Percentiles rank a stretch among this genome's conserved stretches.
phyloP scores from a whole-genome alignment of 2,329 filamentous ascomycete species.

The Trichoderma sp. region DNA sequence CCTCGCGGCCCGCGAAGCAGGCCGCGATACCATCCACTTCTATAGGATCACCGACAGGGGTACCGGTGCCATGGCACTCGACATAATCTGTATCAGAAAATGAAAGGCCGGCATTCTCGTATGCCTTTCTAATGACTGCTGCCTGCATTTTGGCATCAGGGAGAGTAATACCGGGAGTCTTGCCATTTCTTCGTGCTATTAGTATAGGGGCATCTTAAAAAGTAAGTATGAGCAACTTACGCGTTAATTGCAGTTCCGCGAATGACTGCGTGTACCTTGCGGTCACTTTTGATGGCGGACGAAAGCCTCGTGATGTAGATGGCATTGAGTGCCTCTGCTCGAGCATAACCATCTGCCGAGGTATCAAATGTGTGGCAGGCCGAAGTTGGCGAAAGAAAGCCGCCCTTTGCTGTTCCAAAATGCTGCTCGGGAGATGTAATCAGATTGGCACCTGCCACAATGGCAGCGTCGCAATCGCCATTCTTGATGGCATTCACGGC shows the following conservation, averaged over 20 bases:
- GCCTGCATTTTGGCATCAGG: conserved; percentile 27
- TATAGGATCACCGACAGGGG: conserved; percentile 50
- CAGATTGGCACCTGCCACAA: conserved; percentile 36
- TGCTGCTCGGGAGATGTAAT: conserved; percentile 28
- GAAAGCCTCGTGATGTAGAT: conserved; percentile 31
- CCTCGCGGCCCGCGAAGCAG: conserved; percentile 17
- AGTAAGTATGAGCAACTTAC: background rate
- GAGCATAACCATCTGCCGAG: conserved; percentile 33
- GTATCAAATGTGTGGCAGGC: conserved; percentile 34
- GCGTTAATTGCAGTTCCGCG: conserved; percentile 22
- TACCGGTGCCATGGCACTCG: conserved; percentile 54
- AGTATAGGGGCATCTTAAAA: too few species aligned
- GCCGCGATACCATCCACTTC: conserved; percentile 46
- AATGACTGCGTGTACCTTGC: conserved; percentile 23
- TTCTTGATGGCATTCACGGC: conserved; percentile 31
- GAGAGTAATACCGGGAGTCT: conserved; percentile 26
- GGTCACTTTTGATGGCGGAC: conserved; percentile 28
- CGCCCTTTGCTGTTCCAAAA: conserved; percentile 22
- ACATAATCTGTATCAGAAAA: conserved; percentile 24
- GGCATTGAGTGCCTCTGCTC: conserved; percentile 31
- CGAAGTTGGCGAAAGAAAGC: conserved; percentile 21
- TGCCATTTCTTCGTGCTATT: conserved; percentile 22
- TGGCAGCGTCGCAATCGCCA: conserved; percentile 32
- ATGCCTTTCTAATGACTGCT: conserved; percentile 36
- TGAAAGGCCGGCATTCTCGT: background rate